Conservation (phyloP, 192 early-diverging fungal species). For the Phlyctochytrium arcticum region DNA sequence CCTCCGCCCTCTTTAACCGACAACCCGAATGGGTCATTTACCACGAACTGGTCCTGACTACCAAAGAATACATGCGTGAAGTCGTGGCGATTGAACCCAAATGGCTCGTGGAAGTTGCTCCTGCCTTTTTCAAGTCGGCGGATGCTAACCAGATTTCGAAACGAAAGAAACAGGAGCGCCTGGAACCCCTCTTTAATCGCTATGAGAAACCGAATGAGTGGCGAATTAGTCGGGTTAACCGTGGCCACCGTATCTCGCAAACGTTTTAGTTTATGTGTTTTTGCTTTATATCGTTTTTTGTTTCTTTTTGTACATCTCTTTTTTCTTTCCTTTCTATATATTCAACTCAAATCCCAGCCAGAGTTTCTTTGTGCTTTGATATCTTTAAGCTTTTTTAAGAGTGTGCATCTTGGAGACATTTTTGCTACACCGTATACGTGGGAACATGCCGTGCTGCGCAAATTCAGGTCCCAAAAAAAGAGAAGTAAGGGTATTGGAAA, state of each 20-base stretch:
- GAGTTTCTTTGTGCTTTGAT: too few relatives aligned
- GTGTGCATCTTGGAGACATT: too few relatives aligned
- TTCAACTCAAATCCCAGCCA: too few relatives aligned
- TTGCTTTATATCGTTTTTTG: too few relatives aligned
- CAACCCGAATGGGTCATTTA: constrained; percentile 95
- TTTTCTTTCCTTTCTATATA: too few relatives aligned
- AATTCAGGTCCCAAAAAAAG: too few relatives aligned
- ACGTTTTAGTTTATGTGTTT: constrained; percentile 32
- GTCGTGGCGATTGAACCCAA: constrained; percentile 84
- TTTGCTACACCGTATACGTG: too few relatives aligned
- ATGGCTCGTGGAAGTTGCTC: constrained; percentile 94
- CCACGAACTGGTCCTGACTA: constrained; percentile 85
- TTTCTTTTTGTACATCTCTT: too few relatives aligned
- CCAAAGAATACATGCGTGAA: constrained; percentile 91
- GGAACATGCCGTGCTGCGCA: too few relatives aligned
- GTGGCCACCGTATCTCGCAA: constrained; percentile 31
- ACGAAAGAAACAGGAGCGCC: constrained; percentile 88
- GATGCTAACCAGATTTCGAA: constrained; percentile 93
- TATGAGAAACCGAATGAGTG: constrained; percentile 97
- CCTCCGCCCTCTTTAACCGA: constrained; percentile 92
- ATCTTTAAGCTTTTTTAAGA: too few relatives aligned
- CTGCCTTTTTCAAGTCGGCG: constrained; percentile 94
- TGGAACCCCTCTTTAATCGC: constrained; percentile 80
- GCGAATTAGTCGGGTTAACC: constrained; percentile 62
- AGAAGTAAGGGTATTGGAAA: too few relatives aligned